Conservation (phyloP, 2,329 filamentous ascomycete species). For the Trichoderma guizhouense region DNA sequence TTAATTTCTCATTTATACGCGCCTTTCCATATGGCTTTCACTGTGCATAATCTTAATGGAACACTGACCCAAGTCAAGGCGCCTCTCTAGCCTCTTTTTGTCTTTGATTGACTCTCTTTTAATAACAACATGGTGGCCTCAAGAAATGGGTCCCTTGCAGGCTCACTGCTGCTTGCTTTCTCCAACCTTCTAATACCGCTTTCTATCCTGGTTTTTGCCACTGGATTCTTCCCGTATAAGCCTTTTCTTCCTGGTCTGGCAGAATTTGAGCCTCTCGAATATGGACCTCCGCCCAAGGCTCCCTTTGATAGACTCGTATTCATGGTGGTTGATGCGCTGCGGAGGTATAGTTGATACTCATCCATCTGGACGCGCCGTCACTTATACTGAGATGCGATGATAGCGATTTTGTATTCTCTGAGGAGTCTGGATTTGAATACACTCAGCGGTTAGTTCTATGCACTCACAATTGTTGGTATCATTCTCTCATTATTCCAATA, state of each 20-base stretch:
- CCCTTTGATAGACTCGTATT: slow-evolving; percentile 89
- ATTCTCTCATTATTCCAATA: slow-evolving; percentile 34
- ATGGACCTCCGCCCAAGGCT: slow-evolving; percentile 57
- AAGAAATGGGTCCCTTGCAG: slow-evolving; percentile 26
- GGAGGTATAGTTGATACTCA: slow-evolving; percentile 58
- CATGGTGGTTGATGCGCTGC: slow-evolving; percentile 94
- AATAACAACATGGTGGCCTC: slow-evolving; percentile 25
- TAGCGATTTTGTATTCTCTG: slow-evolving; percentile 89
- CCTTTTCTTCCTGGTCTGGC: slow-evolving; percentile 85
- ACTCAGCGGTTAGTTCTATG: slow-evolving; percentile 71
- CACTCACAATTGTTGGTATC: background rate
- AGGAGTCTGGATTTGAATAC: slow-evolving; percentile 76
- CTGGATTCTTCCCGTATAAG: slow-evolving; percentile 97
- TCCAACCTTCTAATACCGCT: slow-evolving; percentile 77
- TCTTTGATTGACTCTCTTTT: background rate
- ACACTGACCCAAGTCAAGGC: background rate
- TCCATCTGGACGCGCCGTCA: background rate
- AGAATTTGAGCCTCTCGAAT: slow-evolving; percentile 55
- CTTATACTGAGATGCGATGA: slow-evolving; percentile 21
- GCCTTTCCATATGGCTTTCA: slow-evolving; percentile 1
- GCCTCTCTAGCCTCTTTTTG: background rate
- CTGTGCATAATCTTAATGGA: background rate
- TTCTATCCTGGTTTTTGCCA: slow-evolving; percentile 73
- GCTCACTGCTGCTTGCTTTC: slow-evolving; percentile 50
- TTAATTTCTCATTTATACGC: background rate